Base-by-base conservation (phyloP, 1,284 basidiomycete genomes). In the Sanguinoderma infundibulare region DNA sequence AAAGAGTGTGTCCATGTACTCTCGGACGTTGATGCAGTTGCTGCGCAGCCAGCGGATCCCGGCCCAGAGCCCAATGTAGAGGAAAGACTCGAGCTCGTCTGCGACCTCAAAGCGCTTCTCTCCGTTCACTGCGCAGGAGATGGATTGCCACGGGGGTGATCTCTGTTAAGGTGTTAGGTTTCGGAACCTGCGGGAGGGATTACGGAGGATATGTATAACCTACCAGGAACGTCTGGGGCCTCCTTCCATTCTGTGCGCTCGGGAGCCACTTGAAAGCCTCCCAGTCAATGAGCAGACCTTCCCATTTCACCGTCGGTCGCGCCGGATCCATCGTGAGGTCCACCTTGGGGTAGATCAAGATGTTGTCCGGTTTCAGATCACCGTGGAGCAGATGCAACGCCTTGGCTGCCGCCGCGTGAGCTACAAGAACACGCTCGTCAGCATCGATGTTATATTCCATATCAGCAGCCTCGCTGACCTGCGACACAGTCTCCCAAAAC, bases 51-150 rank as follows among this genome's bases (percentile, higher is more conserved):
- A 56, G 20, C 54, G 50, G 53, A 62, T 5, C 26, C 53, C 54
- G 42, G 32, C 7, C n/a, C 22, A 50, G 14, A 57, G 28, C 5
- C 54, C 10, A 9, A 54, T 42, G 40, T 57, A 60, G 38, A 60
- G 24, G 39, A 63, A 60, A 26, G 62, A 55, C 22, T 63, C 62
- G 15, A 63, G 28, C 20, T 63, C 62, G 57, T 60, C 62, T 7
- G 52, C 51, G 2, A 60, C 42, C 15, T 36, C 53, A 30, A 36
- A 28, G 12, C 5, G 15, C 24, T 12, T 32, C 36, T 30, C 2
- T 5, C 28, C 4, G 5, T 56, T 14, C 2, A 6, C 15, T 17
- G n/a, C 1, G 36, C 20, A 52, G 9, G 42, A 14, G 22, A 52
- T 10, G 1, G 61, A 59, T 3, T 36, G 34, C 24, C 26, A 62